Evolutionary conservation across 1,284 basidiomycete species (phyloP), one percentile per base, ranked within the genome.

Genomic region (Cryptococcus wingfieldii): DNA sequence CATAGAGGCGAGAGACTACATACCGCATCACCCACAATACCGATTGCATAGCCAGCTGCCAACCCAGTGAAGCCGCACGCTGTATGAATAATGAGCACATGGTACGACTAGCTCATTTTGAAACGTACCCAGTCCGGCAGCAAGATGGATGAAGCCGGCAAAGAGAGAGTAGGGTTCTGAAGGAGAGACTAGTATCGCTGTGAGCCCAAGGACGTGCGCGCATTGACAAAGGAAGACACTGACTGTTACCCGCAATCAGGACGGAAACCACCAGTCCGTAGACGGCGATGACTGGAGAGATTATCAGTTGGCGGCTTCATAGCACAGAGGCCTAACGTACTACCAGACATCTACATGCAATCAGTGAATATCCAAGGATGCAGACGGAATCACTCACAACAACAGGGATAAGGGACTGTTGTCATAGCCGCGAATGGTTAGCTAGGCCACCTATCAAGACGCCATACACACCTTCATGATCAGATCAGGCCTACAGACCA

Each of bases 41-140:
- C 95, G 72, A 98, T 95, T n/a, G 95, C 93, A 72, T 93, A 95
- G 7, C 95, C 95, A 2, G 95, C 95, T n/a, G 93, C 89, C 47
- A 98, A 78, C 56, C 95, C 95, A 13, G 95, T 93, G 63, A 91
- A 78, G 16, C 94, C 94, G 71, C 91, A 94, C 6, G 91, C 72
- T 70, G 50, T n/a, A 18, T 23, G 13, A 19, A 12, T 43, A 3
- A 34, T 59, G 39, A 56, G 54, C 34, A 8, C 16, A 42, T 41
- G 5, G 9, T 1, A 34, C n/a, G 16, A 19, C n/a, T 31, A 27
- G 42, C 37, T 3, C 14, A 46, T 41, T n/a, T 18, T 9, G 14
- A 53, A 13, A 59, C 70, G 38, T 47, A 73, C 71, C 86, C 34
- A 98, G 80, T 28, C 96, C 95, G 12, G 95, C 96, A 10, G 88